Conservation (phyloP, 1,284 basidiomycete genomes). For the Apiotrichum akiyoshidainum region DNA sequence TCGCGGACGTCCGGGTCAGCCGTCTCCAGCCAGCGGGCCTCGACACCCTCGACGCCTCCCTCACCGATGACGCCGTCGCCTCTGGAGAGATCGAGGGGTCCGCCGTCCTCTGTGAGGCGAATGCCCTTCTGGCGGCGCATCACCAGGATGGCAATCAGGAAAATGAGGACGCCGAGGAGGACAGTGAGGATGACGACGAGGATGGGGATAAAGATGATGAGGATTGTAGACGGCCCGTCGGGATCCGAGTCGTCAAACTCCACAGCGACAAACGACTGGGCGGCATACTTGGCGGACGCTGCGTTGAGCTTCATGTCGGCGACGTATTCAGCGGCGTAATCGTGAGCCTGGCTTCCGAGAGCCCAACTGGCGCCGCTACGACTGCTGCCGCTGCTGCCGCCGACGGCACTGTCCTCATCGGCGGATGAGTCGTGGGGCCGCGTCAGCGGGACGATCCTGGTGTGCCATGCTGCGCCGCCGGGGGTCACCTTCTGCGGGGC, state of each 20-base stretch:
- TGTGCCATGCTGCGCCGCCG: slow-evolving; percentile 25
- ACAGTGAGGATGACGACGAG: slow-evolving; percentile 89
- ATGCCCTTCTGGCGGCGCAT: slow-evolving; percentile 77
- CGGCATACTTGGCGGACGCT: background rate
- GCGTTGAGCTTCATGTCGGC: background rate
- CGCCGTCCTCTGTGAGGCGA: slow-evolving; percentile 77
- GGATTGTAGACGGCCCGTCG: slow-evolving; percentile 34
- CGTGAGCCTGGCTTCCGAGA: background rate
- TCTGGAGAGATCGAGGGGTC: slow-evolving; percentile 87
- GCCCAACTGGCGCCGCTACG: too few species aligned
- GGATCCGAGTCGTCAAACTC: slow-evolving; percentile 1
- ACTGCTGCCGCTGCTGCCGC: background rate
- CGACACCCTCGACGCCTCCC: slow-evolving; percentile 85
- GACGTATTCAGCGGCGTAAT: background rate
- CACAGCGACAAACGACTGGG: background rate
- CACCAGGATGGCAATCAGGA: slow-evolving; percentile 80
- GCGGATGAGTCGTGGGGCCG: background rate
- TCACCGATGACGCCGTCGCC: slow-evolving; percentile 85
- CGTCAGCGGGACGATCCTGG: slow-evolving; percentile 31
- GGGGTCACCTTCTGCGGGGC: slow-evolving; percentile 15
- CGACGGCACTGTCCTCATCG: background rate
- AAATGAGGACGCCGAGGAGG: slow-evolving; percentile 83
- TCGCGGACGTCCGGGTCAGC: slow-evolving; percentile 66
- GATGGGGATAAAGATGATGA: slow-evolving; percentile 62
- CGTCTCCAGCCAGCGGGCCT: slow-evolving; percentile 87